Base-by-base conservation (phyloP, 2,329 filamentous ascomycete species). In the Fusarium humuli region DNA sequence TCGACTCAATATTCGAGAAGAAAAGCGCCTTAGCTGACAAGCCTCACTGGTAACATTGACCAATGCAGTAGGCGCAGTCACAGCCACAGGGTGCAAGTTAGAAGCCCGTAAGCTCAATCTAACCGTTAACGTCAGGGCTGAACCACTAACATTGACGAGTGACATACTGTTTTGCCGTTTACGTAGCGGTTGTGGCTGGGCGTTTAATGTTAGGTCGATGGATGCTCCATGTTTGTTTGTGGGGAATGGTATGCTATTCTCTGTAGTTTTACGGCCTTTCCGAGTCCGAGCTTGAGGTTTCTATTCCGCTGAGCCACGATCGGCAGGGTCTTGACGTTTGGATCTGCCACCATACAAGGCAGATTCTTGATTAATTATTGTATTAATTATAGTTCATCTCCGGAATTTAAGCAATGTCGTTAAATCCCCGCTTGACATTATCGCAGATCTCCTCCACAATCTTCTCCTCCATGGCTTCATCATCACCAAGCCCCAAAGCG, bases 1-100 rank as follows among this genome's bases (percentile, higher is more conserved):
- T 41, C 34, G 23, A n/a, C 32, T 52, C 7, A 22, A 37, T 37
- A 37, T n/a, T 46, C 25, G 16, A 30, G 20, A 42, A 47, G 13
- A 44, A 69, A 54, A 64, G 41, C 61, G 70, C 70, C 70, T 73
- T 73, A 70, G 70, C 70, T 73, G 68, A 61, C 60, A 65, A 63
- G 55, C 55, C 70, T 45, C 57, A 54, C 59, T 69, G 49, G 27
- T 34, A 56, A 63, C 70, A 58, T 60, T 50, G 49, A 22, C 57
- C 45, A 49, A 54, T 37, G 22, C 46, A 48, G 48, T 27, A 37
- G 70, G 70, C 68, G 70, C 70, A 73, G 70, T 67, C 42, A 65
- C 68, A 73, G 70, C 67, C 65, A 60, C 66, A 40, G 10, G 10
- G 37, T 34, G 23, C 50, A 69, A 69, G 10, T 22, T 29, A 18